These are phyloP conservation scores for Scheffersomyces stambukii DNA, from an alignment of 1,139 yeast species.

Conservation along the genomic window DNA sequence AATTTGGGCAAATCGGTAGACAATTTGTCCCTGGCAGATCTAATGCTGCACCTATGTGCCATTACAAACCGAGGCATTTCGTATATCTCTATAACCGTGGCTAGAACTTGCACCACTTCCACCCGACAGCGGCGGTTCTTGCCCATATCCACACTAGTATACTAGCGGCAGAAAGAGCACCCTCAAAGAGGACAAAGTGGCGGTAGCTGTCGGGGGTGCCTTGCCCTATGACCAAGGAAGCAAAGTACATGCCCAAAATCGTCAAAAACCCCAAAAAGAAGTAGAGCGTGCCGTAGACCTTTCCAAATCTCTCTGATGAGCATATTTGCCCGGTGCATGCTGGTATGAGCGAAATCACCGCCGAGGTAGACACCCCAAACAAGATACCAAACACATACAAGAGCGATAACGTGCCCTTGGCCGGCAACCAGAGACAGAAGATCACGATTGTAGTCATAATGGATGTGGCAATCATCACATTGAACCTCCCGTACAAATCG, in stretches of 20 bases:
- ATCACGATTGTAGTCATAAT: conserved; percentile 32
- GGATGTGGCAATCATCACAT: conserved; percentile 44
- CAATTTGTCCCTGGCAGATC: too few species aligned
- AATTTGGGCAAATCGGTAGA: too few species aligned
- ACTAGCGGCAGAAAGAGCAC: conserved; percentile 18
- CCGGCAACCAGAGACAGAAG: conserved; percentile 46
- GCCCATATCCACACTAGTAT: conserved; percentile 20
- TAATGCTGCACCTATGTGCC: too few species aligned
- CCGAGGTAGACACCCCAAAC: conserved; percentile 28
- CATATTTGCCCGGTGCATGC: conserved; percentile 61
- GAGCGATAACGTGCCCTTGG: conserved; percentile 14
- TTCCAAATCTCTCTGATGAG: conserved; percentile 60
- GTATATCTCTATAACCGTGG: too few species aligned
- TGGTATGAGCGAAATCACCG: conserved; percentile 28
- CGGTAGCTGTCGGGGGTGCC: conserved; percentile 15
- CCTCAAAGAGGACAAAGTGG: conserved; percentile 25
- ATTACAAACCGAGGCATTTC: too few species aligned
- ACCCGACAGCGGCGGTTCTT: conserved; percentile 20
- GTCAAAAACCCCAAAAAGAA: conserved; percentile 59
- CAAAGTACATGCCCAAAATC: conserved; percentile 32
- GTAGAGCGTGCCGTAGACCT: conserved; percentile 66
- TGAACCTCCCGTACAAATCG: conserved; percentile 48
- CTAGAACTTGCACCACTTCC: conserved; percentile 22
- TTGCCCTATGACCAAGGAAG: conserved; percentile 23
- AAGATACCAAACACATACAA: conserved; percentile 23